These are phyloP conservation scores for Jasminum sambac DNA, from an alignment of 257 asterid genomes.

Conservation along the genomic window DNA sequence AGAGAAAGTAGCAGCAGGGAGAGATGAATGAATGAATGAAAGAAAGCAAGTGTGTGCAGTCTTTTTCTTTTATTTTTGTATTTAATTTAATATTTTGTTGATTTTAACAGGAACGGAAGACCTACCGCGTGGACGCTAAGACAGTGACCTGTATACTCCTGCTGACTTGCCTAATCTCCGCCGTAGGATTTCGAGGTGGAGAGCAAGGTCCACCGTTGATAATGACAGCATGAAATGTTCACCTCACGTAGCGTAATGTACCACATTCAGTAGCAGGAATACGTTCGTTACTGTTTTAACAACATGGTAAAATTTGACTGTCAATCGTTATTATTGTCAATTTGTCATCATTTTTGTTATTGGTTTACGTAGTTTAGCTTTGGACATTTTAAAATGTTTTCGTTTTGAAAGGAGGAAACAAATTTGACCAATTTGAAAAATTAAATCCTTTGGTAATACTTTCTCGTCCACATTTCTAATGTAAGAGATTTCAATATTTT, in stretches of 20 bases:
- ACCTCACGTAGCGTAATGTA: neutral
- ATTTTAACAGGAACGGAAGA: neutral
- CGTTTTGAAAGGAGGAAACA: too few species aligned
- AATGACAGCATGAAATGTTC: neutral
- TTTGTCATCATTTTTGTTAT: too few species aligned
- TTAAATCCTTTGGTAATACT: too few species aligned
- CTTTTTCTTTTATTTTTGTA: slow-evolving; percentile 15
- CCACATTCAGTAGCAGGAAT: neutral
- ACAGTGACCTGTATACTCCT: neutral
- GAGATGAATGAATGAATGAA: slow-evolving; percentile 22
- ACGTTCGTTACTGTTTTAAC: neutral
- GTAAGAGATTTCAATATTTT: too few species aligned
- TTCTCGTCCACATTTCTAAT: too few species aligned
- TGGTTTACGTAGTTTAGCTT: too few species aligned
- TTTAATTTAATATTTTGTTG: neutral
- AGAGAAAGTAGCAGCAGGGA: slow-evolving; percentile 25
- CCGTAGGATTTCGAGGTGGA: neutral
- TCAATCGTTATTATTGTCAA: too few species aligned
- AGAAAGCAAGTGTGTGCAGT: slow-evolving; percentile 21
- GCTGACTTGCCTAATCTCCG: neutral
- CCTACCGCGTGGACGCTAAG: neutral
- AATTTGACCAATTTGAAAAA: too few species aligned
- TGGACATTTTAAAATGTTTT: too few species aligned
- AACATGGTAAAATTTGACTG: neutral
- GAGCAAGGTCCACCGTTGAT: neutral